Evolutionary conservation across 164 flowering plant species (phyloP).

Genomic region (Vitis rotundifolia): DNA sequence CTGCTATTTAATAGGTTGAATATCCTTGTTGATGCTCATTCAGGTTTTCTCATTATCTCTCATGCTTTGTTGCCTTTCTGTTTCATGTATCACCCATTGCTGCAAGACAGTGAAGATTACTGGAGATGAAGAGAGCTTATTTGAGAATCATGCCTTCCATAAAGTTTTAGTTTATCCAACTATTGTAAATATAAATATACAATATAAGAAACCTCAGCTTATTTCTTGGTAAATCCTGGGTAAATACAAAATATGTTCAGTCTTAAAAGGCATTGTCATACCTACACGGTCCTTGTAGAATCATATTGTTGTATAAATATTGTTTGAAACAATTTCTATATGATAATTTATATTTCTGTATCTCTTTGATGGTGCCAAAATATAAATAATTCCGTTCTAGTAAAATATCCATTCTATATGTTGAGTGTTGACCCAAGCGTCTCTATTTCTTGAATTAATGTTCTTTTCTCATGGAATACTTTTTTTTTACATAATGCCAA

Average conservation of each 20-base stretch:
- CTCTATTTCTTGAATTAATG: too few relatives aligned
- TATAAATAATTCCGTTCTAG: too few relatives aligned
- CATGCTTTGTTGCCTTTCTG: not conserved
- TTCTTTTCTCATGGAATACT: too few relatives aligned
- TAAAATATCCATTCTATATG: too few relatives aligned
- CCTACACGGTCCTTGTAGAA: not conserved
- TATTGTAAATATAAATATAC: not conserved
- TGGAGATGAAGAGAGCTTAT: too few relatives aligned
- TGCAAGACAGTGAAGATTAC: not conserved
- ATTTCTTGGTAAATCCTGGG: not conserved
- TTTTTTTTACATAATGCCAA: too few relatives aligned
- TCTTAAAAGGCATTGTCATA: not conserved
- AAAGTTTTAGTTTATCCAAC: not conserved
- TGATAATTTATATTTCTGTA: not conserved
- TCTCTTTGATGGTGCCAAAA: not conserved
- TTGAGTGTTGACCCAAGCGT: too few relatives aligned
- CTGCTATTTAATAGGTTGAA: not conserved
- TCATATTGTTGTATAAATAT: not conserved
- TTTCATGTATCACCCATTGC: not conserved
- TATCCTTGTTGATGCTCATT: not conserved
- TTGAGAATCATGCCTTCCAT: not conserved
- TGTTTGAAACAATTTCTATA: not conserved
- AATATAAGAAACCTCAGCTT: not conserved
- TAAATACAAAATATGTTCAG: not conserved
- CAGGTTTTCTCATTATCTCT: not conserved